Conservation (phyloP, 495 filamentous ascomycete species). For the Oidiodendron maius region DNA sequence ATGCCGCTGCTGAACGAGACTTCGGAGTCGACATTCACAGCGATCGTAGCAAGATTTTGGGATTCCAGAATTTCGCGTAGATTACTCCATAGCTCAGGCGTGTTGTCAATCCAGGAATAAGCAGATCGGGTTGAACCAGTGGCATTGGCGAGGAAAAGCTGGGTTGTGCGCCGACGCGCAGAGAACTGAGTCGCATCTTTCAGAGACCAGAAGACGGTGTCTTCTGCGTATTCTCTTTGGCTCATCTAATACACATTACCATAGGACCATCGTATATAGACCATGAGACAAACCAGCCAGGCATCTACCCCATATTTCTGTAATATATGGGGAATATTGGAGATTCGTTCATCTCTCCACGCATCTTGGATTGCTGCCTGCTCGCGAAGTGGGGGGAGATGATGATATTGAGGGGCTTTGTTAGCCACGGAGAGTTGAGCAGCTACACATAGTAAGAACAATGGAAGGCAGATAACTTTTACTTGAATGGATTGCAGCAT, state of each 20-base stretch:
- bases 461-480: background rate
- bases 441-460: background rate
- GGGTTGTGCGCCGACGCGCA: slow-evolving; percentile 36
- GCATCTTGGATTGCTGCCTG: slow-evolving; percentile 34
- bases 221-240: slow-evolving; percentile 43
- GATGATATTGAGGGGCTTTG: slow-evolving; percentile 25
- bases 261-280: background rate
- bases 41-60: slow-evolving; percentile 29
- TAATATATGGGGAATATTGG: slow-evolving; percentile 31
- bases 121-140: background rate
- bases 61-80: slow-evolving; percentile 25
- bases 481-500: background rate
- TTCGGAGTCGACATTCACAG: slow-evolving; percentile 33
- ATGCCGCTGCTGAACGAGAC: slow-evolving; percentile 37
- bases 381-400: slow-evolving; percentile 33
- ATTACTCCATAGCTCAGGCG: slow-evolving; percentile 30
- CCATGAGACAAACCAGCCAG: slow-evolving; percentile 34
- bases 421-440: background rate
- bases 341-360: slow-evolving; percentile 33
- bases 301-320: slow-evolving; percentile 39
- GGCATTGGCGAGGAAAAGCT: slow-evolving; percentile 34
- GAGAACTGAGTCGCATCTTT: slow-evolving; percentile 37
- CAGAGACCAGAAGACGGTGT: slow-evolving; percentile 43
- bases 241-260: slow-evolving; percentile 28
- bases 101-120: slow-evolving; percentile 40